Evolutionary conservation across 1,139 yeast species (phyloP).

Genomic region (Yamadazyma triangularis): DNA sequence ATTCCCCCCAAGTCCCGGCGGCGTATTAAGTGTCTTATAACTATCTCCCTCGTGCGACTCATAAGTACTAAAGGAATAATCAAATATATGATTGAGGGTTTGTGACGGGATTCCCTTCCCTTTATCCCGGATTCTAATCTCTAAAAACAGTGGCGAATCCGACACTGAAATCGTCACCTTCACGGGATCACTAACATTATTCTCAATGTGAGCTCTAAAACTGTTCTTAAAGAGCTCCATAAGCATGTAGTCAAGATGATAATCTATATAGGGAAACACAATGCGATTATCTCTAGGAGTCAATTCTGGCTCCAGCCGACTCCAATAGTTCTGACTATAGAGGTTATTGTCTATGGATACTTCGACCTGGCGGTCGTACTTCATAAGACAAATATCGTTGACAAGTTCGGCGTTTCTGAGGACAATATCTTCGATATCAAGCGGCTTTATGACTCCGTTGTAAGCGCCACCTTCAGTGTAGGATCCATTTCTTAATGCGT

Average conservation of each 20-base stretch:
- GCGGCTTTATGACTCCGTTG: conserved; percentile 67
- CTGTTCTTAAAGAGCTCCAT: conserved; percentile 87
- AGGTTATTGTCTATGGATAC: conserved; percentile 49
- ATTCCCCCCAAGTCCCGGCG: conserved; percentile 69
- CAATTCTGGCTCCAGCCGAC: conserved; percentile 23
- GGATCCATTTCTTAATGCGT: conserved; percentile 25
- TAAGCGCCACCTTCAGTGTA: conserved; percentile 37
- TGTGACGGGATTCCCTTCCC: conserved; percentile 85
- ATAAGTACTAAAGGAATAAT: conserved; percentile 80
- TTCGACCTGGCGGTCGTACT: conserved; percentile 70
- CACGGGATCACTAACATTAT: conserved; percentile 55
- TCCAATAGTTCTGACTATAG: conserved; percentile 31
- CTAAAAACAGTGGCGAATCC: conserved; percentile 38
- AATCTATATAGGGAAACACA: conserved; percentile 74
- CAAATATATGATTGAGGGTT: conserved; percentile 64
- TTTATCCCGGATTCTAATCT: conserved; percentile 72
- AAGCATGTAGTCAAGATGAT: conserved; percentile 80
- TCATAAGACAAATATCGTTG: conserved; percentile 74
- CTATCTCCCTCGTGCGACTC: conserved; percentile 57
- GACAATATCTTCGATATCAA: conserved; percentile 60
- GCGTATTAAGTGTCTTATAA: conserved; percentile 56
- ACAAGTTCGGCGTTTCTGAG: conserved; percentile 67
- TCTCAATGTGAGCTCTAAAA: conserved; percentile 80
- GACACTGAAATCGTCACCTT: conserved; percentile 62
- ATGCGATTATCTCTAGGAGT: conserved; percentile 16